A percentile compares a stretch with the other conserved stretches of the same genome.
These are phyloP conservation scores for Huntiella bhutanensis DNA, from an alignment of 2,329 filamentous ascomycete genomes.

Conservation along the genomic window DNA sequence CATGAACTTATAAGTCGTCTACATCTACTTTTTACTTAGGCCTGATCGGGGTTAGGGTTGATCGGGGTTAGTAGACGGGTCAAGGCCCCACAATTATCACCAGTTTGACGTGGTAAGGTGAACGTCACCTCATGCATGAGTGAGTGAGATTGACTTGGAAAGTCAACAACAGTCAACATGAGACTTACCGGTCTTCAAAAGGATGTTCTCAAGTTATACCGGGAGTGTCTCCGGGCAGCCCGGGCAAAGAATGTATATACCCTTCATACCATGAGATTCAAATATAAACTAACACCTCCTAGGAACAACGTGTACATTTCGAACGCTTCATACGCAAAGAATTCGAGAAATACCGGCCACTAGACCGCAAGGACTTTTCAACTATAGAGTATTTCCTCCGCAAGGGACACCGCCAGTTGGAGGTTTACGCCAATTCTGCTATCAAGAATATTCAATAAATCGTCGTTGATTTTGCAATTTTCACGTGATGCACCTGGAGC, in stretches of 20 bases:
- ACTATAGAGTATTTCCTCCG: slow-evolving; percentile 72
- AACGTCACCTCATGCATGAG: too few species aligned
- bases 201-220: slow-evolving; percentile 73
- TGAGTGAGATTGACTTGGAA: too few species aligned
- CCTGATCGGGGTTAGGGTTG: too few species aligned
- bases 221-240: slow-evolving; percentile 64
- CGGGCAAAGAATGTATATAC: slow-evolving; percentile 56
- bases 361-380: slow-evolving; percentile 71
- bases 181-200: slow-evolving; percentile 72
- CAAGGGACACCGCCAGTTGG: slow-evolving; percentile 64
- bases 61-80: too few species aligned
- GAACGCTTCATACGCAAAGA: slow-evolving; percentile 47
- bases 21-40: too few species aligned
- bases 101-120: too few species aligned
- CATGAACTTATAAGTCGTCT: too few species aligned
- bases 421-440: slow-evolving; percentile 59
- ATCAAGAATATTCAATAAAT: slow-evolving; percentile 51
- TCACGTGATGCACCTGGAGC: too few species aligned
- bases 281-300: neutral
- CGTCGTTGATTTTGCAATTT: too few species aligned
- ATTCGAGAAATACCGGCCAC: slow-evolving; percentile 48
- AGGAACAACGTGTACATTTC: slow-evolving; percentile 43
- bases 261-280: neutral
- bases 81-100: too few species aligned
- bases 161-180: slow-evolving; percentile 12